A percentile compares a stretch with the other conserved stretches of the same genome.
These are phyloP conservation scores for Coemansia sp. DNA, from an alignment of 192 early-diverging fungal species.

Conservation along the genomic window DNA sequence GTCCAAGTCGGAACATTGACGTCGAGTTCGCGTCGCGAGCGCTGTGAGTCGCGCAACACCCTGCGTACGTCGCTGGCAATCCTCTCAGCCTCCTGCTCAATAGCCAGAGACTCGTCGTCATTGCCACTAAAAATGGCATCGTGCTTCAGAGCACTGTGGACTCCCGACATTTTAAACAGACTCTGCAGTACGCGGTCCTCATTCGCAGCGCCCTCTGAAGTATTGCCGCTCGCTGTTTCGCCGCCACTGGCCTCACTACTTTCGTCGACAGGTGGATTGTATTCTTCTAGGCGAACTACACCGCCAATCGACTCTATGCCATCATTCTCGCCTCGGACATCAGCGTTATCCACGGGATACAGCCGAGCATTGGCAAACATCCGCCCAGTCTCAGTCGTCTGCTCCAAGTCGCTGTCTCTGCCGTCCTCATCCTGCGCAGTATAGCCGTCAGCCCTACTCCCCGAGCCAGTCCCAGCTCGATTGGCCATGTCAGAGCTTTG, in stretches of 20 bases:
- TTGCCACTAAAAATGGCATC: slow-evolving; percentile 83
- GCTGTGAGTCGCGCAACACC: slow-evolving; percentile 75
- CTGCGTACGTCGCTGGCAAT: slow-evolving; percentile 80
- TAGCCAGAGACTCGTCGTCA: slow-evolving; percentile 63
- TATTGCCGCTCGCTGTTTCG: background rate
- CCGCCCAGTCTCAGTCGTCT: slow-evolving; percentile 79
- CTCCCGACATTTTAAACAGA: slow-evolving; percentile 82
- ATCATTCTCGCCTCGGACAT: background rate
- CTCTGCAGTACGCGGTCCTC: slow-evolving; percentile 75
- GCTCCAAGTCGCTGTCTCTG: slow-evolving; percentile 4
- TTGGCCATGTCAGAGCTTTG: slow-evolving; percentile 1
- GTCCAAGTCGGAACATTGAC: slow-evolving; percentile 91
- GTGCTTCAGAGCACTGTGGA: slow-evolving; percentile 90
- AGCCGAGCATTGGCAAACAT: slow-evolving; percentile 80
- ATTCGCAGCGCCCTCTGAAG: slow-evolving; percentile 35
- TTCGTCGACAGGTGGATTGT: slow-evolving; percentile 14
- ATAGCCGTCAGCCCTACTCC: background rate
- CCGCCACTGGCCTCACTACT: background rate
- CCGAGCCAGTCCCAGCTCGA: background rate
- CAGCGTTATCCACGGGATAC: slow-evolving; percentile 21
- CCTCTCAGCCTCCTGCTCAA: slow-evolving; percentile 79
- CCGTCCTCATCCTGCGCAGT: slow-evolving; percentile 13
- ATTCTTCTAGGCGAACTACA: slow-evolving; percentile 35
- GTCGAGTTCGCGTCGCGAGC: slow-evolving; percentile 61
- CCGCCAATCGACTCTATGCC: slow-evolving; percentile 29